Conservation (phyloP, 2,329 filamentous ascomycete genomes). For the Penicillium sp. region DNA sequence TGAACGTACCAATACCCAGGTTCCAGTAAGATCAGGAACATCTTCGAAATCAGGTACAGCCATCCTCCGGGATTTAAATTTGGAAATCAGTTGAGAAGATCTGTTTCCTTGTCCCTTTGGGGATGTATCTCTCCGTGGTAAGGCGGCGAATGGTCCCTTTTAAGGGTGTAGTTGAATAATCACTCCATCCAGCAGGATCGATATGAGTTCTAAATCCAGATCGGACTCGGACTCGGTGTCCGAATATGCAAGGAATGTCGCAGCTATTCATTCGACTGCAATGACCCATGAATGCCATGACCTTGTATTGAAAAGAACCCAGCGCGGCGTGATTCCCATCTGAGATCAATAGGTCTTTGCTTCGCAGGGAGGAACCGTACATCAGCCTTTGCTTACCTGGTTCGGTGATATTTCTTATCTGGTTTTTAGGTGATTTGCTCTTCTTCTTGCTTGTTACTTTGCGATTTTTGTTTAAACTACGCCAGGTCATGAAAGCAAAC, state of each 20-base stretch:
- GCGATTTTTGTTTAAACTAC: neutral
- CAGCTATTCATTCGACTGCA: neutral
- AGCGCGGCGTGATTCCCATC: neutral
- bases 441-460: no score
- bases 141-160: neutral
- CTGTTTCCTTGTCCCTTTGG: no score
- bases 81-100: neutral
- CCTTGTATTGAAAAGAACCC: no score
- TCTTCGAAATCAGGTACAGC: neutral
- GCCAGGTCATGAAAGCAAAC: neutral
- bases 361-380: neutral
- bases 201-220: neutral
- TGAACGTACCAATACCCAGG: conserved; percentile 13
- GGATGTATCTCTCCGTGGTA: neutral
- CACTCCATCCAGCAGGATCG: neutral
- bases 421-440: neutral
- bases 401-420: neutral
- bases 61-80: neutral
- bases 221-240: conserved; percentile 18
- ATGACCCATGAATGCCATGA: neutral
- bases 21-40: conserved; percentile 11
- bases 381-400: neutral
- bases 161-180: neutral
- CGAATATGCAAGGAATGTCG: conserved; percentile 1
- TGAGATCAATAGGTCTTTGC: neutral